Evolutionary conservation across 352 stramenopile genomes (phyloP).

Genomic region (Pythium rishiriense): DNA sequence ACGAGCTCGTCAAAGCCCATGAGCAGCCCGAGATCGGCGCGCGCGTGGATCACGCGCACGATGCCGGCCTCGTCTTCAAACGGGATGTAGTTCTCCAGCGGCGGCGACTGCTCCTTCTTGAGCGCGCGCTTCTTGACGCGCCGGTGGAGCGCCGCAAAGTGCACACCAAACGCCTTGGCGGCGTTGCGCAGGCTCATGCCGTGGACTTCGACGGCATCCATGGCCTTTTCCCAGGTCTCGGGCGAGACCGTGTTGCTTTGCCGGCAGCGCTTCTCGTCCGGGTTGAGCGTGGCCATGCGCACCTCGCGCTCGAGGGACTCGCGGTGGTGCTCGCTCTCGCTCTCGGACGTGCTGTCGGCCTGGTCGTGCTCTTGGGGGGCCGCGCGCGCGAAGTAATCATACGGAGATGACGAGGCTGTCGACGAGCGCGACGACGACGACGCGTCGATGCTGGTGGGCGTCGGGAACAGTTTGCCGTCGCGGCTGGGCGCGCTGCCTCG

Average conservation of each 20-base stretch:
- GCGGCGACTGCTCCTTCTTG: constrained; percentile 43
- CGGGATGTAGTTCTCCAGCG: constrained; percentile 58
- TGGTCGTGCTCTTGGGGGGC: constrained; percentile 25
- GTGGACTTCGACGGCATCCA: constrained; percentile 64
- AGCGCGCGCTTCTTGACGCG: constrained; percentile 66
- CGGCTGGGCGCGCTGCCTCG: neutral
- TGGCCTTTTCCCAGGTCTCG: constrained; percentile 66
- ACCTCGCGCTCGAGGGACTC: constrained; percentile 12
- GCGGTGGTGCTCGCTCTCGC: constrained; percentile 23
- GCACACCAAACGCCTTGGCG: constrained; percentile 57
- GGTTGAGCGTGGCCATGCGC: constrained; percentile 10
- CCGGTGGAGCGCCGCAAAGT: constrained; percentile 69
- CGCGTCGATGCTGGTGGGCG: constrained; percentile 10
- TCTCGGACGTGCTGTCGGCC: constrained; percentile 25
- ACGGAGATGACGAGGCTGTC: constrained; percentile 14
- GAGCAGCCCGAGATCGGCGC: constrained; percentile 65
- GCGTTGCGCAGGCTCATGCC: constrained; percentile 70
- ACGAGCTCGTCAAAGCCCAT: constrained; percentile 71
- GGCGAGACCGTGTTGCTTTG: constrained; percentile 61
- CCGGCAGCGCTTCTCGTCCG: constrained; percentile 35
- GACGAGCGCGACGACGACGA: constrained; percentile 4
- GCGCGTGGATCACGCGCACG: constrained; percentile 66
- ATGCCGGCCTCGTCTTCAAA: constrained; percentile 71
- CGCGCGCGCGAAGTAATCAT: constrained; percentile 19
- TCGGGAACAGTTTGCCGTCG: constrained; percentile 1